phyloP scores from a whole-genome alignment of 805 yeast species.

The Candida ovalis region DNA sequence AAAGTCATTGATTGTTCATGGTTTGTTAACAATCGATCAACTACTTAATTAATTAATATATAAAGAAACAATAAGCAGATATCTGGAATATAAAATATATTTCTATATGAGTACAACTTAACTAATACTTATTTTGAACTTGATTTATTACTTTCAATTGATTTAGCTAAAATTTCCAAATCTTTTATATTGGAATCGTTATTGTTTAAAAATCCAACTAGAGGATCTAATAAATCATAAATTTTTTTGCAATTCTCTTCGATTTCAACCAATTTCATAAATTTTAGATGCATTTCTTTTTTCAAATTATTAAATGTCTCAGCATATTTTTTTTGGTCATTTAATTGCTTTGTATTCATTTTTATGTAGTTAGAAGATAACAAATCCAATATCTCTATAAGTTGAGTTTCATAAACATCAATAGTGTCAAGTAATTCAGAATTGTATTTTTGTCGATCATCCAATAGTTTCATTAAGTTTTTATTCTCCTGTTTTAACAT shows the following conservation, averaged over 20 bases:
- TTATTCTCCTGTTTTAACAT: conserved; percentile 14
- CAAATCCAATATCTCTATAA: conserved; percentile 12
- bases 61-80: too few relatives aligned
- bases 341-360: conserved; percentile 11
- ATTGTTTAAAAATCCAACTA: conserved; percentile 10
- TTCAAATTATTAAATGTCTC: conserved; percentile 10
- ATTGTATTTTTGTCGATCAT: conserved; percentile 17
- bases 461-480: conserved; percentile 9
- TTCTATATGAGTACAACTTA: too few relatives aligned
- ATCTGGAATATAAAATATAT: too few relatives aligned
- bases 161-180: conserved; percentile 7
- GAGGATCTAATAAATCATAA: conserved; percentile 12
- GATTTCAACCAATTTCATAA: conserved; percentile 15
- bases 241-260: conserved; percentile 15
- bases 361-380: conserved; percentile 11
- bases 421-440: conserved; percentile 15
- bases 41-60: background rate
- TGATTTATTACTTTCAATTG: conserved; percentile 15
- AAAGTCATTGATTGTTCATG: conserved; percentile 15
- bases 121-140: too few relatives aligned
- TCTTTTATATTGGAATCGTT: conserved; percentile 2
- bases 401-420: conserved; percentile 14
- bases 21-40: conserved; percentile 11
- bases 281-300: conserved; percentile 16
- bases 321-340: conserved; percentile 11